Evolutionary conservation across 345 rosid genomes (phyloP), one percentile per base, ranked within the genome.

Genomic region (Fremontodendron californicum): DNA sequence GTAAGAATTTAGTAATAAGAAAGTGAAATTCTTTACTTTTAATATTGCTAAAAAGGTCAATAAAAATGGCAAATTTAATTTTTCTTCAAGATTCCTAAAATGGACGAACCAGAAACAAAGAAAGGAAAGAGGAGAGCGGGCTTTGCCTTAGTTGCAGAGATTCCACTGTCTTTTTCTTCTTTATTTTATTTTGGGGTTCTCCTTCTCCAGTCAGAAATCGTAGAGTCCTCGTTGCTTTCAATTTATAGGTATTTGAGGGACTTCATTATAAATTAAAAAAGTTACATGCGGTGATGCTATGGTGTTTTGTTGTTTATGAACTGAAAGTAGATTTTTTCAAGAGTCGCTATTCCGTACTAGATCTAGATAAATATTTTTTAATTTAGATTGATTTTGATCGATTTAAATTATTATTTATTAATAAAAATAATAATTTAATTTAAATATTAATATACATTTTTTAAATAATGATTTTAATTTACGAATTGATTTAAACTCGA

Each of bases 201-300:
- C 35, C 3, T 58, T 58, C 35, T 27, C 10, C 35, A 51, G 46
- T 54, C 42, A 31, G 21, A 18, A 31, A 21, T 7, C 10, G 15
- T 45, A 4, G 76, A 18, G 13, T 12, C 9, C 8, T 5, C 9
- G 33, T 60, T 42, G 13, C 43, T 66, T 33, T 58, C 70, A 55
- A 79, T 79, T 75, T 81, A 79, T 81, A 83, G 65, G 82, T 76
- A 75, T 33, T 81, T 29, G 78, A 46, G 72, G 86, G 81, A 21
- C 79, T 40, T 18, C 0, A 0, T 1, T 40, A 78, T 51, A 66
- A 69, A n/a, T 37, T n/a, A 72, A n/a, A 43, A 2, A 42, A 1
- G 0, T 13, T 19, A 0, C 25, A 67, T 63, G 21, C 11, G 25
- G 58, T 8, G 25, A 13, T n/a, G 19, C 43, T 63, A 35, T 5